Conservation (phyloP, 1,284 basidiomycete species). For the Apiotrichum laibachii region DNA sequence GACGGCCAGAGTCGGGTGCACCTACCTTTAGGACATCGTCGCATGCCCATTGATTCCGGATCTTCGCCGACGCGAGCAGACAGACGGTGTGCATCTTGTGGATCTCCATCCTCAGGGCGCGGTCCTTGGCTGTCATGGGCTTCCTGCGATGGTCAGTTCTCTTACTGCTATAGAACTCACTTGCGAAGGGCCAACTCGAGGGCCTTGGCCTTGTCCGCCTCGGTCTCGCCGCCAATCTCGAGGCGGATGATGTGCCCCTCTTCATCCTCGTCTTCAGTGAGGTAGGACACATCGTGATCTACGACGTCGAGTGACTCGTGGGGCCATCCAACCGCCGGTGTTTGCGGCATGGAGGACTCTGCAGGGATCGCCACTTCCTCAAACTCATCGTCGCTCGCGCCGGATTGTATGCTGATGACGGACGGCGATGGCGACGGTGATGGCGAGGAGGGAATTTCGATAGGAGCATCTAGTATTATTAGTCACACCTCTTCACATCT, state of each 20-base stretch:
- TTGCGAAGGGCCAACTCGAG: conserved; percentile 42
- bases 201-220: conserved; percentile 41
- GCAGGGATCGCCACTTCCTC: conserved; percentile 46
- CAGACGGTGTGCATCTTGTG: conserved; percentile 84
- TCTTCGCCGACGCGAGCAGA: conserved; percentile 69
- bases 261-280: conserved; percentile 24
- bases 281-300: conserved; percentile 17
- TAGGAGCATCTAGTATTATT: conserved; percentile 3
- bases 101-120: conserved; percentile 68
- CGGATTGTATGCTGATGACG: conserved; percentile 15
- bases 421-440: conserved; percentile 5
- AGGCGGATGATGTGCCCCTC: conserved; percentile 37
- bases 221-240: conserved; percentile 45
- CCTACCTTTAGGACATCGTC: conserved; percentile 74
- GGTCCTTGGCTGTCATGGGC: conserved; percentile 57
- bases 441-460: conserved; percentile 11
- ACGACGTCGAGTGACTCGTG: not conserved
- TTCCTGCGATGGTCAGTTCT: conserved; percentile 30
- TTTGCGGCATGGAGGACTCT: conserved; percentile 3
- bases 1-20: not conserved
- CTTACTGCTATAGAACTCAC: conserved; percentile 22
- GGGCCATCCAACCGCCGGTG: not conserved
- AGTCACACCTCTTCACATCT: conserved; percentile 7
- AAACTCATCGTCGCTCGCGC: conserved; percentile 45
- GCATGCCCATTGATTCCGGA: conserved; percentile 82